Evolutionary conservation across 176 grass and related monocot genomes (phyloP), one percentile per base, ranked within the genome.

Genomic region (Rhynchospora breviuscula): DNA sequence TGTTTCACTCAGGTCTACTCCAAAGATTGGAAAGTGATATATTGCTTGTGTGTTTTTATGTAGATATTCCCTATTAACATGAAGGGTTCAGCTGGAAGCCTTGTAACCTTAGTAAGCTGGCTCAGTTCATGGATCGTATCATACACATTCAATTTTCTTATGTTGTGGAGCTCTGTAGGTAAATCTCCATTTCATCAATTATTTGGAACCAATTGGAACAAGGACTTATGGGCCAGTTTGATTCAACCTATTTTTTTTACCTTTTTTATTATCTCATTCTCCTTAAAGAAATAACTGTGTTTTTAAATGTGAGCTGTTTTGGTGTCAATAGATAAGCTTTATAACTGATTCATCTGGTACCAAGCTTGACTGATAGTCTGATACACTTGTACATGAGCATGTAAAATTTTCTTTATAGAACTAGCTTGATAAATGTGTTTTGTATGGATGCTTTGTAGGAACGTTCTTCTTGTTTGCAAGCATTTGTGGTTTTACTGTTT

Each of bases 21-120:
- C 1, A 82, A 67, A 40, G 35, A 31, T 17, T 49, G 60, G 10
- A 67, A 52, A 66, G 6, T 81, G 62, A 66, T 81, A 64, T 25
- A 82, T 51, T 49, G 11, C 22, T 67, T 81, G 19, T 80, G 43
- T 47, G 23, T 74, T 86, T 60, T 47, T 80, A 35, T 84, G 71
- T 87, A 97, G 94, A 97, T 94, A 60, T 97, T 97, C 49, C 91
- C 94, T 13, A 86, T 97, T 60, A 93, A 92, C 67, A 86, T 92
- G 85, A 97, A 97, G 90, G 91, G 94, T 71, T 72, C 83, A 10
- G 90, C 91, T 69, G 94, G 94, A 81, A 94, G 94, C 79, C 91
- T 97, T 53, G 91, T 97, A 81, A 94, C 94, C 43, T 84, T 97
- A 19, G 83, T 92, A 19, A 97, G 83, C 86, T 97, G 94, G 91